Evolutionary conservation across 2,329 filamentous ascomycete species (phyloP), one percentile per base, ranked within the genome.

Genomic region (Dryadomyces quercus-mongolicae): DNA sequence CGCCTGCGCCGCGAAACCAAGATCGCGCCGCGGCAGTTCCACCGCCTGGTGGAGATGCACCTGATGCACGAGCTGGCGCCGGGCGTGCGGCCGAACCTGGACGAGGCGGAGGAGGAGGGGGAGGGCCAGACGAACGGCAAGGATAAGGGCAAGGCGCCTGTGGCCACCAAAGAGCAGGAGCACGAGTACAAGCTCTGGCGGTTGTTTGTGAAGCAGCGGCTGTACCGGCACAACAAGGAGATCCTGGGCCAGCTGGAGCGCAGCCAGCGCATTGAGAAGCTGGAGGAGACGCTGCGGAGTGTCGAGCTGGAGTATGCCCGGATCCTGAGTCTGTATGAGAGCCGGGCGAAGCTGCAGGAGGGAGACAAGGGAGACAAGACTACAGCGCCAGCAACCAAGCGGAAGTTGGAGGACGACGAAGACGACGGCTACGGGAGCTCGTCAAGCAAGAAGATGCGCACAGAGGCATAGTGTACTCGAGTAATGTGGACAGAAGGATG

Each of bases 21-120:
- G 72, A 88, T 92, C 55, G 81, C 84, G 1, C 77, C 82, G 0
- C 75, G 88, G n/a, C 88, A 93, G 63, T 90, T 92, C 65, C 75
- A 75, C 58, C 77, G 88, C 6, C 74, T 91, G 8, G 71, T 88
- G 0, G 88, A 93, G 66, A 86, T 92, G 76, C 81, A 91, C 50
- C 72, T 85, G 25, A 81, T 85, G 72, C 81, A 80, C 2, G 70
- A 74, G 57, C 71, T 86, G 10, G 75, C 81, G 0, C 66, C 66
- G 7, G 71, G 74, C 0, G 74, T 84, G 51, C 79, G 81, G 16
- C 80, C 81, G 58, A 65, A 71, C 55, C 66, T 77, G 7, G 71
- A 67, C 7, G 74, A 64, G 66, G 73, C 64, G 65, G 59, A 57
- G 2, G 57, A 52, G 1, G 57, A 54, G 12, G 49, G 44, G 2